These are phyloP conservation scores for Trichophyton verrucosum DNA, from an alignment of 2,329 filamentous ascomycete species.

Conservation along the genomic window DNA sequence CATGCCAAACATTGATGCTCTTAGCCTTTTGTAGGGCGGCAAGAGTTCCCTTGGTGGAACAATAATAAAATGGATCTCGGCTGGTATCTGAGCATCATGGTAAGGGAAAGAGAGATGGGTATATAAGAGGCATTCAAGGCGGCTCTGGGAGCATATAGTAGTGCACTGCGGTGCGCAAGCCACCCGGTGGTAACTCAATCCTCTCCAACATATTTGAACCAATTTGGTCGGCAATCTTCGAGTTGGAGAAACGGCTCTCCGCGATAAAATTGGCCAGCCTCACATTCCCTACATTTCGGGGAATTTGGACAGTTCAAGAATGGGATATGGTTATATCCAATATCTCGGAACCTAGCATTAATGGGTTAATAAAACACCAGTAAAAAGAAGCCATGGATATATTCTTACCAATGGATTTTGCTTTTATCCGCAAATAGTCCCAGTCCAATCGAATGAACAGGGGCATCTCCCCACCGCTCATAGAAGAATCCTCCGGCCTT, in stretches of 20 bases:
- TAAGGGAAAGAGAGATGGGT: neutral
- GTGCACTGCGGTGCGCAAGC: neutral
- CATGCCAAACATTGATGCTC: neutral
- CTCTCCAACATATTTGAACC: constrained; percentile 91
- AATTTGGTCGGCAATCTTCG: constrained; percentile 90
- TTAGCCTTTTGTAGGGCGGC: neutral
- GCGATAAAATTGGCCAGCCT: constrained; percentile 77
- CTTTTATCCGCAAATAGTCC: constrained; percentile 82
- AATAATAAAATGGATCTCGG: neutral
- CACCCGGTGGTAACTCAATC: constrained; percentile 27
- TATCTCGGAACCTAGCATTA: constrained; percentile 78
- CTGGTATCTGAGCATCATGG: neutral
- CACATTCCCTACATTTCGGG: constrained; percentile 79
- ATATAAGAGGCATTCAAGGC: neutral
- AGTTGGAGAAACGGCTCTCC: constrained; percentile 73
- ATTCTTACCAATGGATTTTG: constrained; percentile 76
- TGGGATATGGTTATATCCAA: constrained; percentile 94
- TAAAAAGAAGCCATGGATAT: constrained; percentile 11
- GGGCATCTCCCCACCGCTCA: constrained; percentile 95
- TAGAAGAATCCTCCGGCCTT: constrained; percentile 95
- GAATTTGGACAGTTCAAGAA: constrained; percentile 99
- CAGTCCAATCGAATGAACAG: constrained; percentile 86
- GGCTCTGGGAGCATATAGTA: neutral
- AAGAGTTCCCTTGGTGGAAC: neutral
- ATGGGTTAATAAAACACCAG: neutral